These are phyloP conservation scores for Lizonia empirigonia DNA, from an alignment of 2,329 filamentous ascomycete genomes.

Conservation along the genomic window DNA sequence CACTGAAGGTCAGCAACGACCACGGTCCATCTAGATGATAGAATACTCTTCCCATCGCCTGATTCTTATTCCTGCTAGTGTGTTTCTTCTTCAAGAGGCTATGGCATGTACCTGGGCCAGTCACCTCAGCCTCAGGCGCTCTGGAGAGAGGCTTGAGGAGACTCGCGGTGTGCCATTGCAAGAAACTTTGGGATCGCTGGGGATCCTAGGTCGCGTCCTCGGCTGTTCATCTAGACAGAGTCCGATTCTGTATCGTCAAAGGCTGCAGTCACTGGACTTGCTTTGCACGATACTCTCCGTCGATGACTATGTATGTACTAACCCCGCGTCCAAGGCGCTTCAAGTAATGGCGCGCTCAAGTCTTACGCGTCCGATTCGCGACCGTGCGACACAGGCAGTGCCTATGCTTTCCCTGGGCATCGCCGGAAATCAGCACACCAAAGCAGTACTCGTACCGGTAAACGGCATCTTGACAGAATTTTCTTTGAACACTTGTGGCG, in stretches of 20 bases:
- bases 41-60: neutral
- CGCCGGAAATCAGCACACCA: neutral
- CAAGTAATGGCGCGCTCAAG: neutral
- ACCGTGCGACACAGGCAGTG: neutral
- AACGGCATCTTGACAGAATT: neutral
- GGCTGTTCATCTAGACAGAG: no score
- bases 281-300: neutral
- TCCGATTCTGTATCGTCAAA: neutral
- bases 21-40: neutral
- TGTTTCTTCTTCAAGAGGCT: neutral
- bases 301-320: neutral
- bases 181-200: neutral
- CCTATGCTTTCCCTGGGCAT: neutral
- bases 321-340: neutral
- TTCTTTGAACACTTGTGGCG: conserved; percentile 17
- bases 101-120: no score
- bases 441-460: neutral
- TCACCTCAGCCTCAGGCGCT: neutral
- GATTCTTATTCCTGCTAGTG: neutral
- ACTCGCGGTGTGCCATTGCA: neutral
- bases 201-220: neutral
- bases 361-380: neutral
- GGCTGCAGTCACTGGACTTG: neutral
- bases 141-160: neutral
- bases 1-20: neutral